phyloP scores from a whole-genome alignment of 1,284 basidiomycete species.

The Cronartium quercuum region DNA sequence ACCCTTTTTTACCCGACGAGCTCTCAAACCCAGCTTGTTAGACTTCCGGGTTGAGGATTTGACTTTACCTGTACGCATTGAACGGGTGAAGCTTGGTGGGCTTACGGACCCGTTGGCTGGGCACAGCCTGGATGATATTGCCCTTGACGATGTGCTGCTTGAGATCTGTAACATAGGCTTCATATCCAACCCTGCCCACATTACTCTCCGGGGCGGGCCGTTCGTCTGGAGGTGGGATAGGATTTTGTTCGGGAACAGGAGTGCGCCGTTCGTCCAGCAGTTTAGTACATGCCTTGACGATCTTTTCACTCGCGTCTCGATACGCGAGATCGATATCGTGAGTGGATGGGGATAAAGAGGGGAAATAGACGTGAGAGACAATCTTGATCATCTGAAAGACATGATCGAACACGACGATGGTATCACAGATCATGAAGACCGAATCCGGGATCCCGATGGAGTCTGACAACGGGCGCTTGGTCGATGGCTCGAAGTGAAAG shows the following conservation, averaged over 20 bases:
- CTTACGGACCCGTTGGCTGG: constrained; percentile 79
- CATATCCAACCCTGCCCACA: constrained; percentile 88
- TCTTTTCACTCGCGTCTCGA: constrained; percentile 70
- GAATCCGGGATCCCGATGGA: constrained; percentile 82
- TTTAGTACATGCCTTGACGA: constrained; percentile 64
- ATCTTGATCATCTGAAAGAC: constrained; percentile 90
- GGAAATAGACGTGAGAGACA: constrained; percentile 88
- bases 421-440: constrained; percentile 93
- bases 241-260: constrained; percentile 55
- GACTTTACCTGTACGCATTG: constrained; percentile 59
- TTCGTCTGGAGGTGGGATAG: constrained; percentile 46
- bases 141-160: constrained; percentile 93
- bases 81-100: constrained; percentile 89
- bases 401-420: constrained; percentile 92
- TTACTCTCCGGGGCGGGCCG: constrained; percentile 69
- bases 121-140: constrained; percentile 98
- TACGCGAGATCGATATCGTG: constrained; percentile 68
- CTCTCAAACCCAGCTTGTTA: no score
- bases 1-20: no score
- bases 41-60: neutral
- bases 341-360: constrained; percentile 53
- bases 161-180: constrained; percentile 80
- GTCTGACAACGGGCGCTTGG: constrained; percentile 63
- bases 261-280: constrained; percentile 62
- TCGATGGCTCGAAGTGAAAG: constrained; percentile 73